phyloP scores from a whole-genome alignment of 495 filamentous ascomycete genomes.

The Hyaloscypha bicolor region DNA sequence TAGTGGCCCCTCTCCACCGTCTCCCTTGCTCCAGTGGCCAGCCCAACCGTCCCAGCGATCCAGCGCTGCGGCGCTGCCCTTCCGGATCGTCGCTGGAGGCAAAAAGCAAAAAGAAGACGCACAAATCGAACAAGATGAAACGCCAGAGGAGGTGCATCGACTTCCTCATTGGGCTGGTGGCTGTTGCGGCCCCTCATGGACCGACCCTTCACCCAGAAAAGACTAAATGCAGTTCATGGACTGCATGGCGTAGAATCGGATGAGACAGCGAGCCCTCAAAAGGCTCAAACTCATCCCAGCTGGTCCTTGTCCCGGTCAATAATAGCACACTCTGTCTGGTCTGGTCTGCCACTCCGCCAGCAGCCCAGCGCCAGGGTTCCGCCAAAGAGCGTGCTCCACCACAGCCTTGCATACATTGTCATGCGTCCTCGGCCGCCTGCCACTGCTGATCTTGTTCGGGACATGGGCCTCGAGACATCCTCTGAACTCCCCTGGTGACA shows the following conservation, averaged over 20 bases:
- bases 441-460: conserved; percentile 26
- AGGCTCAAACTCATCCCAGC: conserved; percentile 18
- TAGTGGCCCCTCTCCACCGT: not conserved
- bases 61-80: not conserved
- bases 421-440: conserved; percentile 20
- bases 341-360: not conserved
- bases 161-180: conserved; percentile 20
- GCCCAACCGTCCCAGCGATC: not conserved
- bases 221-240: not conserved
- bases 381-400: conserved; percentile 14
- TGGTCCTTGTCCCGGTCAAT: conserved; percentile 13
- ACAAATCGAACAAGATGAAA: conserved; percentile 20
- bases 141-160: conserved; percentile 15
- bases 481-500: conserved; percentile 22
- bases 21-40: not conserved
- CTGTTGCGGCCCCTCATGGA: not conserved
- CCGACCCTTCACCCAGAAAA: conserved; percentile 1
- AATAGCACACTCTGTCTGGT: not conserved
- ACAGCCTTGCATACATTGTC: conserved; percentile 32
- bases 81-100: not conserved
- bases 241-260: conserved; percentile 16
- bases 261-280: conserved; percentile 23
- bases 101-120: conserved; percentile 7
- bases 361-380: not conserved
- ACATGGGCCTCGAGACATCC: conserved; percentile 29